phyloP scores from a whole-genome alignment of 108 stramenopile species.

The Nannochloropsis oceanica region DNA sequence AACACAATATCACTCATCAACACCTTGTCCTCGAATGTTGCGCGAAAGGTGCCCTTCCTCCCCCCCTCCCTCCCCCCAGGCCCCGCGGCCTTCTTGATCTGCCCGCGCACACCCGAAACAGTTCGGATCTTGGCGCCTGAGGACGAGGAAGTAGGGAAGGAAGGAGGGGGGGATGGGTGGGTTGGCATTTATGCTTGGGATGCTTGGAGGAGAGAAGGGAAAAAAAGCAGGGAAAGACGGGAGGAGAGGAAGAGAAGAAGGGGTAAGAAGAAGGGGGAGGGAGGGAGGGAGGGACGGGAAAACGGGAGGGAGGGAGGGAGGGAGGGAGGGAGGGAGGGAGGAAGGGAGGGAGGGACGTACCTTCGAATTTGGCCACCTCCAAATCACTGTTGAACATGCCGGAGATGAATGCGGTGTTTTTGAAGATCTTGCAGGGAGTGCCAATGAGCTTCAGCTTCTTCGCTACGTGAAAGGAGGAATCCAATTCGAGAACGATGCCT shows the following conservation, averaged over 20 bases:
- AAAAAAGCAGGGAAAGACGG: too few species aligned
- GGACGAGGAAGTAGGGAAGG: slow-evolving; percentile 50
- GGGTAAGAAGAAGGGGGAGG: neutral
- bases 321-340: neutral
- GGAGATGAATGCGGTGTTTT: slow-evolving; percentile 92
- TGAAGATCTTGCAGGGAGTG: slow-evolving; percentile 82
- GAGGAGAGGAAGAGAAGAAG: too few species aligned
- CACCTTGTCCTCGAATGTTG: slow-evolving; percentile 98
- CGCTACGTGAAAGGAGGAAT: slow-evolving; percentile 75
- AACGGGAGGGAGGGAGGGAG: neutral
- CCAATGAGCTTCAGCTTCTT: slow-evolving; percentile 99
- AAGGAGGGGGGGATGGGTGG: neutral
- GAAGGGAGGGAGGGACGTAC: neutral
- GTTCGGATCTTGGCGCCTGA: slow-evolving; percentile 85
- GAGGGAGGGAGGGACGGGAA: neutral
- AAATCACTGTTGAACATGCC: slow-evolving; percentile 97
- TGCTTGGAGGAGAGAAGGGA: too few species aligned
- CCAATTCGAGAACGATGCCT: slow-evolving; percentile 78
- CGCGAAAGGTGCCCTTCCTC: slow-evolving; percentile 57
- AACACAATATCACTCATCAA: slow-evolving; percentile 85
- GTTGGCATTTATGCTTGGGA: too few species aligned
- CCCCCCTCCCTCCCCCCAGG: neutral
- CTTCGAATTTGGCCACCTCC: slow-evolving; percentile 46
- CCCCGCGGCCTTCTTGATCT: slow-evolving; percentile 73
- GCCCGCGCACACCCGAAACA: slow-evolving; percentile 87